phyloP scores from a whole-genome alignment of 129 eudicot genomes.

The Smallanthus sonchifolius region DNA sequence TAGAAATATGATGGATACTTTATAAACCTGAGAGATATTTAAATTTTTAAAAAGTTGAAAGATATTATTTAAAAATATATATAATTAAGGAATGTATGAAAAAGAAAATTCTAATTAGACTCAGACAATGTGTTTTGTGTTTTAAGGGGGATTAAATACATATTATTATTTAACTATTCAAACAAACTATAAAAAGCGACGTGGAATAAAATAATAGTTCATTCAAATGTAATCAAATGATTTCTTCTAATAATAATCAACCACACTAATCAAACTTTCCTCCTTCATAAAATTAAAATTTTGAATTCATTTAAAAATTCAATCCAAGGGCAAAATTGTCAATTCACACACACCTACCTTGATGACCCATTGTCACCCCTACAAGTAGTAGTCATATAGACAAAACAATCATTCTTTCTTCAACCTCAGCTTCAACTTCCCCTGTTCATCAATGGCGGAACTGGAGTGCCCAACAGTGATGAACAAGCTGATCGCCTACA shows the following conservation, averaged over 20 bases:
- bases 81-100: too few species aligned
- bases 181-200: not conserved
- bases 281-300: constrained; percentile 19
- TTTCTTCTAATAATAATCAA: not conserved
- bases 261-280: constrained; percentile 18
- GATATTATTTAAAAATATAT: too few species aligned
- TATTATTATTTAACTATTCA: not conserved
- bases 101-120: too few species aligned
- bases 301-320: constrained; percentile 4
- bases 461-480: constrained; percentile 59
- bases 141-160: too few species aligned
- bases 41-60: too few species aligned
- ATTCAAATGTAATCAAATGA: not conserved
- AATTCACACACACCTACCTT: constrained; percentile 15
- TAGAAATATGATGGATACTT: too few species aligned
- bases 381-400: constrained; percentile 34
- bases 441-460: constrained; percentile 52
- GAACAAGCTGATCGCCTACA: constrained; percentile 59
- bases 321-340: constrained; percentile 15
- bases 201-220: not conserved
- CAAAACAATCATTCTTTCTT: constrained; percentile 14
- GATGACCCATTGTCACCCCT: constrained; percentile 18
- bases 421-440: constrained; percentile 9
- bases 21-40: too few species aligned
- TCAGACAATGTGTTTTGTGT: too few species aligned